Evolutionary conservation across 306 rosid species (phyloP).

Genomic region (Acacia acuminata): DNA sequence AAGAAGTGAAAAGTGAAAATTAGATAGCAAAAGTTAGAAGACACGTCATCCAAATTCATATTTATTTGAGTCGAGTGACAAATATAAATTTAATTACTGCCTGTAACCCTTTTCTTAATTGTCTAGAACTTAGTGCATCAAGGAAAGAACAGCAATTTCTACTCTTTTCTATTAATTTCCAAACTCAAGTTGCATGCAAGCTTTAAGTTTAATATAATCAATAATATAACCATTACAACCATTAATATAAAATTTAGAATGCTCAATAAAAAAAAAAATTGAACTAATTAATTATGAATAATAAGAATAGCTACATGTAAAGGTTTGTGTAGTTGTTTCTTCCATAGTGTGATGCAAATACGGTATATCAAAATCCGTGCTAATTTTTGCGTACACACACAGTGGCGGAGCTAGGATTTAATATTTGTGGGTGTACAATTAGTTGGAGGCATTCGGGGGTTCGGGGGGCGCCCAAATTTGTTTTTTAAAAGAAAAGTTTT

Average conservation of each 20-base stretch:
- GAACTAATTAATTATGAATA: neutral
- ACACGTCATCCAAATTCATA: neutral
- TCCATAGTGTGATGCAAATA: neutral
- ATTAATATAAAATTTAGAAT: neutral
- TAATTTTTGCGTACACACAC: too few relatives aligned
- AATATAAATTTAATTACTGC: neutral
- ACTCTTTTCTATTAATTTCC: constrained; percentile 24
- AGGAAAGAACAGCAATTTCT: constrained; percentile 4
- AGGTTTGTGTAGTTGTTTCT: neutral
- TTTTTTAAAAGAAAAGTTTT: too few relatives aligned
- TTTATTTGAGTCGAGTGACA: neutral
- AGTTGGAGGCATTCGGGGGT: too few relatives aligned
- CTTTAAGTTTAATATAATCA: neutral
- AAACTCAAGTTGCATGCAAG: constrained; percentile 16
- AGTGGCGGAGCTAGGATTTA: too few relatives aligned
- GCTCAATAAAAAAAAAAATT: too few relatives aligned
- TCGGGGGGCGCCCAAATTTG: too few relatives aligned
- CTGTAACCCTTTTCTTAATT: neutral
- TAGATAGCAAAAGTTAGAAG: neutral
- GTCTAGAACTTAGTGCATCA: neutral
- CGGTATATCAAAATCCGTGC: neutral
- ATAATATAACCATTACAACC: neutral
- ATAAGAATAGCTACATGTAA: neutral
- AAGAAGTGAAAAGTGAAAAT: neutral
- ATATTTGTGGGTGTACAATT: too few relatives aligned